Percentiles rank a stretch among this genome's conserved stretches.
Conservation (phyloP, 2,329 filamentous ascomycete genomes). For the Botryotinia convoluta region DNA sequence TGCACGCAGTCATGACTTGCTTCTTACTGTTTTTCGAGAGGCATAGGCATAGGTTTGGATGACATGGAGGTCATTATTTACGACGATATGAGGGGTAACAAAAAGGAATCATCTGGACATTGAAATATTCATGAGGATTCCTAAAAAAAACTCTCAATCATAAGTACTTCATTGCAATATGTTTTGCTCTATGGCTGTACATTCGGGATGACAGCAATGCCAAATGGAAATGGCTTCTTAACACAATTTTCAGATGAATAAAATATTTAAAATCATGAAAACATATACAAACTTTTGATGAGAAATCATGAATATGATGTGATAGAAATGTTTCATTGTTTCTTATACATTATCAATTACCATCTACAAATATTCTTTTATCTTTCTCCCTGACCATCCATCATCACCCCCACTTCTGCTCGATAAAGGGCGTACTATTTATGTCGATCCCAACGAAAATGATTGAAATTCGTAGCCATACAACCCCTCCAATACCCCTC, state of each 20-base stretch:
- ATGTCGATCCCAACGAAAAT: no score
- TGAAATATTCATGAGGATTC: conserved; percentile 7
- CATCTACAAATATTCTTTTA: neutral
- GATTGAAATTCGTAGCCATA: no score
- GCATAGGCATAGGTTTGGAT: conserved; percentile 15
- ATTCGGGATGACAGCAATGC: conserved; percentile 16
- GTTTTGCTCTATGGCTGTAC: conserved; percentile 17
- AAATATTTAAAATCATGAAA: conserved; percentile 7
- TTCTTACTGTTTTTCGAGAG: conserved; percentile 20
- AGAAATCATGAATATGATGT: neutral
- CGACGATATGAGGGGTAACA: neutral
- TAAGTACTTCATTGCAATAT: conserved; percentile 12
- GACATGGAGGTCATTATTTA: conserved; percentile 6
- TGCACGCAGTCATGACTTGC: conserved; percentile 29
- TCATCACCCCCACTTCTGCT: neutral
- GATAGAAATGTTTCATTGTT: neutral
- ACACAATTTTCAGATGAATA: conserved; percentile 6
- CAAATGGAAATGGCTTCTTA: conserved; percentile 6
- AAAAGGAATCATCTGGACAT: conserved; percentile 11
- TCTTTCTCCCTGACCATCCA: neutral
- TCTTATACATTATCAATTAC: neutral
- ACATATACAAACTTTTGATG: neutral
- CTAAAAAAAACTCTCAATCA: neutral
- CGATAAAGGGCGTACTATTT: neutral
- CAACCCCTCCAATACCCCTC: no score